phyloP scores from a whole-genome alignment of 164 flowering plant genomes.

The Cinnamomum chago region DNA sequence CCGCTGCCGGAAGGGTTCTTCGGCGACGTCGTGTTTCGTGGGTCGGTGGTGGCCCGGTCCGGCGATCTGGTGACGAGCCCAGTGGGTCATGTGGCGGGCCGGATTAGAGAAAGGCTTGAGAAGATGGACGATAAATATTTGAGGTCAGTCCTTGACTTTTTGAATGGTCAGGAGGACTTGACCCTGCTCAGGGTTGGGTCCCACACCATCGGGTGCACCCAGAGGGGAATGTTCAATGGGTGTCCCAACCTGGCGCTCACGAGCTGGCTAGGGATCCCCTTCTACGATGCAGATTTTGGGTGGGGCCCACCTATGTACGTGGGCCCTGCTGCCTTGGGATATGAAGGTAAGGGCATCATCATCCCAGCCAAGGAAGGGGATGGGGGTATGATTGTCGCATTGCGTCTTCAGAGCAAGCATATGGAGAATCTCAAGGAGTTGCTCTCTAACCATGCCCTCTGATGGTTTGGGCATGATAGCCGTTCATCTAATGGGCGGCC shows the following conservation, averaged over 20 bases:
- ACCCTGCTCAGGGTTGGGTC: conserved; percentile 43
- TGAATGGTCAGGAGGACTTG: conserved; percentile 52
- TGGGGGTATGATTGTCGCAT: conserved; percentile 28
- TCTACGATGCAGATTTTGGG: conserved; percentile 30
- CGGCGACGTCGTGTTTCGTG: conserved; percentile 18
- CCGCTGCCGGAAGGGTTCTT: conserved; percentile 19
- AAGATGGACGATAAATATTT: conserved; percentile 49
- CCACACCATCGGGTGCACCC: conserved; percentile 26
- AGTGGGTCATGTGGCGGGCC: conserved; percentile 29
- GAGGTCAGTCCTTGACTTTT: conserved; percentile 58
- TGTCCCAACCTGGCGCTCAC: conserved; percentile 30
- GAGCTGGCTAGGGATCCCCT: conserved; percentile 30
- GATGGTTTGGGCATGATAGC: too few relatives aligned
- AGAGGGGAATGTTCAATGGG: conserved; percentile 16
- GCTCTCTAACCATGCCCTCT: conserved; percentile 14
- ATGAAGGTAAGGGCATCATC: conserved; percentile 32
- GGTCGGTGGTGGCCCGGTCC: background rate
- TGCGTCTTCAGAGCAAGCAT: conserved; percentile 28
- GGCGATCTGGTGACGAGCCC: conserved; percentile 26
- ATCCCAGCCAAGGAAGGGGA: conserved; percentile 29
- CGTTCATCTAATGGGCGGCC: too few relatives aligned
- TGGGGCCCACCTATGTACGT: conserved; percentile 42
- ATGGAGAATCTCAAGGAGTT: conserved; percentile 34
- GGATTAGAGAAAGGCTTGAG: conserved; percentile 34
- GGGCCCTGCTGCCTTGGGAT: conserved; percentile 28